phyloP scores from a whole-genome alignment of 78 protist genomes.

The Tieghemostelium lacteum region DNA sequence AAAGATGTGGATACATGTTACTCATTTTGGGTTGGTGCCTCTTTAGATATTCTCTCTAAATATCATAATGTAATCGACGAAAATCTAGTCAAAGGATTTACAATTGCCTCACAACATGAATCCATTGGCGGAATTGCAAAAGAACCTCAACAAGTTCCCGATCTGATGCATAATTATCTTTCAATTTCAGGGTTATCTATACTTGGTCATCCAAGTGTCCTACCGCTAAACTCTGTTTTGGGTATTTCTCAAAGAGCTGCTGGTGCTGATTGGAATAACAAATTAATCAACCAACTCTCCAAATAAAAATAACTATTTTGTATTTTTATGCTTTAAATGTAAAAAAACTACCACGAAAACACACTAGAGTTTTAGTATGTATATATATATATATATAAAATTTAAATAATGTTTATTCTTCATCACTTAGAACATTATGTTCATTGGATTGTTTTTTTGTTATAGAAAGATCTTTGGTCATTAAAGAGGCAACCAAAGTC shows the following conservation, averaged over 20 bases:
- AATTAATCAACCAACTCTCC: not conserved
- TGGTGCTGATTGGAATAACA: slow-evolving; percentile 46
- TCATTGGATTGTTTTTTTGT: too few relatives aligned
- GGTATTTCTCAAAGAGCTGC: slow-evolving; percentile 52
- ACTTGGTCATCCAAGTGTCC: not conserved
- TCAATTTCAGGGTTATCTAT: slow-evolving; percentile 57
- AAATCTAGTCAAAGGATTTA: slow-evolving; percentile 8
- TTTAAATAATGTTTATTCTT: too few relatives aligned
- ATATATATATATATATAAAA: too few relatives aligned
- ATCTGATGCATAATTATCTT: slow-evolving; percentile 76
- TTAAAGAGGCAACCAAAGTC: slow-evolving; percentile 54
- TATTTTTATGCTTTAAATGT: not conserved
- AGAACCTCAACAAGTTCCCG: slow-evolving; percentile 50
- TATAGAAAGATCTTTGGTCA: too few relatives aligned
- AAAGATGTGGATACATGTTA: slow-evolving; percentile 98
- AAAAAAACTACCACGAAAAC: too few relatives aligned
- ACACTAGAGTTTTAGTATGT: too few relatives aligned
- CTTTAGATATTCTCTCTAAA: slow-evolving; percentile 57
- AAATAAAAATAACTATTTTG: not conserved
- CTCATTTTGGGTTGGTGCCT: slow-evolving; percentile 96
- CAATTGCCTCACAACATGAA: slow-evolving; percentile 42
- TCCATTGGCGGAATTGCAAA: slow-evolving; percentile 75
- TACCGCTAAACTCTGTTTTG: slow-evolving; percentile 2
- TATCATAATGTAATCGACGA: slow-evolving; percentile 28
- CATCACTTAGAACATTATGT: too few relatives aligned